Conservation (phyloP, 805 yeast genomes). For the Saturnispora serradocipensis region DNA sequence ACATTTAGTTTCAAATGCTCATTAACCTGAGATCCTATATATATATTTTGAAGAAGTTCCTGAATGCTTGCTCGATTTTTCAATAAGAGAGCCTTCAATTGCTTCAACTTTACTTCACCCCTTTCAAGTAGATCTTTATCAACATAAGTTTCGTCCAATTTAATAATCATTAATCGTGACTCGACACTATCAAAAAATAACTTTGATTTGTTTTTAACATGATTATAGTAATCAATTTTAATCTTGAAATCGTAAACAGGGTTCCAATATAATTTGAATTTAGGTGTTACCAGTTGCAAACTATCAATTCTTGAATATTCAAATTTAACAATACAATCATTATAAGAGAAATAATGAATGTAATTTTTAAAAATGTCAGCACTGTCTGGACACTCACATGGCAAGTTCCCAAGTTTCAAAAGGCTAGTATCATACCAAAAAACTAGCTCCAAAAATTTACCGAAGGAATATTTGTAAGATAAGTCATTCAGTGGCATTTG, state of each 20-base stretch:
- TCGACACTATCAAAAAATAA: constrained; percentile 66
- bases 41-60: constrained; percentile 40
- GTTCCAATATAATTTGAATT: constrained; percentile 59
- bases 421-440: constrained; percentile 43
- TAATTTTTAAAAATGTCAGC: constrained; percentile 68
- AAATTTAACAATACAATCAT: constrained; percentile 67
- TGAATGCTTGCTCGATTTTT: constrained; percentile 42
- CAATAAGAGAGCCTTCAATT: constrained; percentile 43
- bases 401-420: constrained; percentile 6
- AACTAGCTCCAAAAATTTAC: constrained; percentile 79
- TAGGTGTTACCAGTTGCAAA: constrained; percentile 74
- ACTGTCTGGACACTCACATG: constrained; percentile 56
- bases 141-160: constrained; percentile 50
- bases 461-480: constrained; percentile 87
- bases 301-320: constrained; percentile 69
- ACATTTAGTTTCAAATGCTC: constrained; percentile 65
- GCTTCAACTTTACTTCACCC: constrained; percentile 51
- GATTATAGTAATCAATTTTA: constrained; percentile 53
- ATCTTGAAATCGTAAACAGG: constrained; percentile 60
- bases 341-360: constrained; percentile 73
- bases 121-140: constrained; percentile 62
- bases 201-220: constrained; percentile 43
- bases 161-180: constrained; percentile 66
- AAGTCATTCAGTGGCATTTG: constrained; percentile 74
- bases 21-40: constrained; percentile 46